phyloP scores from a whole-genome alignment of 73 alveolate genomes.

The Paramecium caudatum region DNA sequence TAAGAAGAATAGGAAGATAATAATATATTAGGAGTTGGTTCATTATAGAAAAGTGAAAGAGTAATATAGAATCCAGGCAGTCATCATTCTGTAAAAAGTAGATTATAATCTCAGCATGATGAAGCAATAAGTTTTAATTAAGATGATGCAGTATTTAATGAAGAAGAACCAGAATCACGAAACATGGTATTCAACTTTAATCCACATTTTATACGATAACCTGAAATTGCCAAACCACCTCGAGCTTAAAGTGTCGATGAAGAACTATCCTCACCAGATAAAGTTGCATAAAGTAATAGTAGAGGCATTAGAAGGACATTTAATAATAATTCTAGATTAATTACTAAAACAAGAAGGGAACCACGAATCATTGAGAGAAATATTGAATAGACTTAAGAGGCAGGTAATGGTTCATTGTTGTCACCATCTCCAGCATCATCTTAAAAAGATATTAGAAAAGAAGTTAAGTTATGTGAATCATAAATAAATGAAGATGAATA shows the following conservation, averaged over 20 bases:
- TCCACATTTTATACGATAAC: slow-evolving; percentile 37
- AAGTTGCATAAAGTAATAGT: neutral
- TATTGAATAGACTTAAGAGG: neutral
- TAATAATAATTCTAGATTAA: neutral
- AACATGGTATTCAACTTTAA: slow-evolving; percentile 15
- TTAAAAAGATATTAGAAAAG: neutral
- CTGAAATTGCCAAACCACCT: neutral
- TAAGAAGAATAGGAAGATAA: slow-evolving; percentile 28
- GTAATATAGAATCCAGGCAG: neutral
- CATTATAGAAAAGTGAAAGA: neutral
- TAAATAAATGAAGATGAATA: neutral
- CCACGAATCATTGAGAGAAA: neutral
- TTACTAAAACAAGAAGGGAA: neutral
- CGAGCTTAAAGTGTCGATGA: slow-evolving; percentile 3
- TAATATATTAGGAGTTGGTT: neutral
- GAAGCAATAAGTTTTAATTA: slow-evolving; percentile 58
- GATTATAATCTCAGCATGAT: slow-evolving; percentile 61
- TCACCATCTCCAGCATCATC: neutral
- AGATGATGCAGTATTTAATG: slow-evolving; percentile 61
- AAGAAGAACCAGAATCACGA: slow-evolving; percentile 26
- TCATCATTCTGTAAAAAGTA: slow-evolving; percentile 30
- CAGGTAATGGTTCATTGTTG: neutral
- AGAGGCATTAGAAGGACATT: neutral
- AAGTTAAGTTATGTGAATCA: neutral
- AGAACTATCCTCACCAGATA: slow-evolving; percentile 22